phyloP scores from a whole-genome alignment of 768 basidiomycete species.

The Kwoniella newhampshirensis region DNA sequence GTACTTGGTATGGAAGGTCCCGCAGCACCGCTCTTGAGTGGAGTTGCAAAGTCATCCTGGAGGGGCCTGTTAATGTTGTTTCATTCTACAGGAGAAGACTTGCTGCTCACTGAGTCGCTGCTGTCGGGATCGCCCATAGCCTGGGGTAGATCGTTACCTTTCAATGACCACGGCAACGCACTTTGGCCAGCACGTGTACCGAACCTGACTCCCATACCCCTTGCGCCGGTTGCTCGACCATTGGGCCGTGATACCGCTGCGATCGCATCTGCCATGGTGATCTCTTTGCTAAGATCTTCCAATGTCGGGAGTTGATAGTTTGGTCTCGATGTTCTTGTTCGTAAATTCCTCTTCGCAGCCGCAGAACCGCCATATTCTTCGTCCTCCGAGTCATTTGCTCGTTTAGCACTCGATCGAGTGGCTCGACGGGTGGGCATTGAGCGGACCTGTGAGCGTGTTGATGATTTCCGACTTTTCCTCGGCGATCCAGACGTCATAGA shows the following conservation, averaged over 20 bases:
- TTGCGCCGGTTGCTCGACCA: slow-evolving; percentile 20
- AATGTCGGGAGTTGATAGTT: slow-evolving; percentile 40
- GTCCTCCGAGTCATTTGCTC: slow-evolving; percentile 31
- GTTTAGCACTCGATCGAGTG: slow-evolving; percentile 15
- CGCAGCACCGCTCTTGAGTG: slow-evolving; percentile 30
- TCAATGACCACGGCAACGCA: slow-evolving; percentile 30
- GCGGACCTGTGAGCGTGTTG: background rate
- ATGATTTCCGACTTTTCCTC: background rate
- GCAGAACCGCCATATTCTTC: slow-evolving; percentile 18
- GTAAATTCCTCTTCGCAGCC: slow-evolving; percentile 13
- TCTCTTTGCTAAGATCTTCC: slow-evolving; percentile 33
- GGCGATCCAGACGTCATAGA: slow-evolving; percentile 6
- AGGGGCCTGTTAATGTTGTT: too few relatives aligned
- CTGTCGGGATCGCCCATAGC: slow-evolving; percentile 48
- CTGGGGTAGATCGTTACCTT: slow-evolving; percentile 39
- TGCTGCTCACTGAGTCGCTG: slow-evolving; percentile 42
- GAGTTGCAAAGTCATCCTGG: slow-evolving; percentile 42
- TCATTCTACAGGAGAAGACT: too few relatives aligned
- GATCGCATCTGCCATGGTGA: slow-evolving; percentile 22
- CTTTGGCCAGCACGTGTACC: slow-evolving; percentile 20
- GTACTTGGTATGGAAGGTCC: slow-evolving; percentile 56
- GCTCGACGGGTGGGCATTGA: slow-evolving; percentile 18
- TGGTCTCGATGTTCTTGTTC: slow-evolving; percentile 21
- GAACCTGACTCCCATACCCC: slow-evolving; percentile 27
- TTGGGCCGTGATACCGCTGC: slow-evolving; percentile 22